These are phyloP conservation scores for Oenanthe javanica DNA, from an alignment of 140 eudicot genomes.

Conservation along the genomic window DNA sequence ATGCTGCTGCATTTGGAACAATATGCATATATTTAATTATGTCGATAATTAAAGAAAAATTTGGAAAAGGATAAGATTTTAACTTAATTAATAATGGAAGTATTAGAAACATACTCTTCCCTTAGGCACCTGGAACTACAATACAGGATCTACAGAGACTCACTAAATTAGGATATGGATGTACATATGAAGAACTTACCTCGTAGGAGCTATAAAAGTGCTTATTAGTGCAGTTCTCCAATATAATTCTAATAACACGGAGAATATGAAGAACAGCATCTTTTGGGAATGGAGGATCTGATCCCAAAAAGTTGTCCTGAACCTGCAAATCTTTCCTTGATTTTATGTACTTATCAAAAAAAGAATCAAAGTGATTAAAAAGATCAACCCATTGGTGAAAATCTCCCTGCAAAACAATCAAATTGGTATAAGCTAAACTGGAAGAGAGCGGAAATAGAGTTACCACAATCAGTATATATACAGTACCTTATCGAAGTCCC, in stretches of 20 bases:
- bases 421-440: slow-evolving; percentile 14
- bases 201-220: slow-evolving; percentile 90
- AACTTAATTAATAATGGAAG: neutral
- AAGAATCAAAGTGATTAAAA: slow-evolving; percentile 83
- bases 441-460: slow-evolving; percentile 4
- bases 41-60: slow-evolving; percentile 1
- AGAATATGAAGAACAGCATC: slow-evolving; percentile 90
- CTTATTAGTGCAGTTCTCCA: slow-evolving; percentile 94
- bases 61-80: neutral
- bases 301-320: slow-evolving; percentile 61
- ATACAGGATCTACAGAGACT: neutral
- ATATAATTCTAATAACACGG: slow-evolving; percentile 73
- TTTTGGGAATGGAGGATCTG: slow-evolving; percentile 89
- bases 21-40: neutral
- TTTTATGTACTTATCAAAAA: slow-evolving; percentile 83
- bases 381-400: slow-evolving; percentile 98
- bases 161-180: slow-evolving; percentile 2
- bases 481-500: slow-evolving; percentile 96
- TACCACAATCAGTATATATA: slow-evolving; percentile 7
- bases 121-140: neutral
- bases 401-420: slow-evolving; percentile 74
- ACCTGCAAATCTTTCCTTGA: slow-evolving; percentile 90
- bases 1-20: slow-evolving; percentile 71
- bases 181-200: slow-evolving; percentile 38
- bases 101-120: neutral